Base-by-base conservation (phyloP, 768 basidiomycete species). In the Glaciozyma antarctica region DNA sequence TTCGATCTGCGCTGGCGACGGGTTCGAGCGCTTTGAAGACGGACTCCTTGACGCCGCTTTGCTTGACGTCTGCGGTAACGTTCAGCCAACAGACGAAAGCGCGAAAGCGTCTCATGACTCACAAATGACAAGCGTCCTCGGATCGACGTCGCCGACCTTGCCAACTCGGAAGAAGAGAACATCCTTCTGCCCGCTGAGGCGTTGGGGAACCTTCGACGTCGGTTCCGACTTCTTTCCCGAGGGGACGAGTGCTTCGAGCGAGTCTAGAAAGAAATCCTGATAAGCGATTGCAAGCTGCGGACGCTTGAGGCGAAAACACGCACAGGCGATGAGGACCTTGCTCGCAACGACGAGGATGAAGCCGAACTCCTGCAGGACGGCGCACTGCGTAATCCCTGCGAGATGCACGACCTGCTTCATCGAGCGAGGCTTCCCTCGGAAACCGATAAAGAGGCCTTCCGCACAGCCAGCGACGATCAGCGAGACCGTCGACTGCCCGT, bases 1-100 rank as follows among this genome's bases (percentile, higher is more conserved):
- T 72, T 87, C 90, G 76, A 88, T 90, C 72, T 19, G 64, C 59
- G 70, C 86, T 89, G 5, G 85, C 82, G n/a, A 98, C 89, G 5
- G 94, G 94, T 71, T 99, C 94, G n/a, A 99, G 82, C 9, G 94
- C 91, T 61, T 89, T 88, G 83, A 99, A 97, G 58, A 95, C 87
- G 63, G 89, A 92, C 73, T 94, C 90, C 70, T 88, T 80, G 82
- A 88, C 88, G 78, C 93, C 93, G 77, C 88, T 89, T 81, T 92
- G 92, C 87, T 95, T 93, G 75, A 89, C 67, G 60, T 74, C 64
- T 69, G 61, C 8, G 17, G 3, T 17, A 24, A 19, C n/a, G 34
- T 7, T 56, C 7, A 56, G 55, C 34, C 8, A 17, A 22, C 17
- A 53, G 13, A 24, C 3, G 34, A 10, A 24, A 52, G 17, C 5